These are phyloP conservation scores for Lepiota venenata DNA, from an alignment of 768 basidiomycete genomes.

Conservation along the genomic window DNA sequence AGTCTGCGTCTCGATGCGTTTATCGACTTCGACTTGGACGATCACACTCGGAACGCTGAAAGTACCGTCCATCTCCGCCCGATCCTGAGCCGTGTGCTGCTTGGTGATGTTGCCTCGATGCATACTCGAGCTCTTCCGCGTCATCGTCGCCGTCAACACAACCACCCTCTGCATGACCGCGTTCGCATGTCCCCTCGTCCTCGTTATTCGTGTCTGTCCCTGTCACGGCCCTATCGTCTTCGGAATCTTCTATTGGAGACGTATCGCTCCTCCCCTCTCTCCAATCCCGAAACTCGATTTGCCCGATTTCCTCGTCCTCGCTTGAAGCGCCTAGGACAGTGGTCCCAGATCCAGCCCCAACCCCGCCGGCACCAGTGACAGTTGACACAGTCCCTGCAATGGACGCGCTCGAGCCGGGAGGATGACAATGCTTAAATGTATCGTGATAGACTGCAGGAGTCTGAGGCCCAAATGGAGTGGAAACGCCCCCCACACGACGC, in stretches of 20 bases:
- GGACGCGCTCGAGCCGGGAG: too few relatives aligned
- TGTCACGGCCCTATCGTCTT: conserved; percentile 4
- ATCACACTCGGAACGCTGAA: not conserved
- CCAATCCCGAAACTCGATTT: too few relatives aligned
- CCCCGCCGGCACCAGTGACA: too few relatives aligned
- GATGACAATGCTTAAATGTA: conserved; percentile 1
- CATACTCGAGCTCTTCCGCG: conserved; percentile 1
- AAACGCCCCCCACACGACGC: too few relatives aligned
- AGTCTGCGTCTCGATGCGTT: conserved; percentile 2
- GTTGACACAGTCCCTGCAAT: too few relatives aligned
- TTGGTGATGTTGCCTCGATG: not conserved
- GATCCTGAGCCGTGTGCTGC: too few relatives aligned
- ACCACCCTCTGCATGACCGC: not conserved
- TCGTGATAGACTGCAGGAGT: not conserved
- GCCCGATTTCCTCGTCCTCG: too few relatives aligned
- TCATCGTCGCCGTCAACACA: not conserved
- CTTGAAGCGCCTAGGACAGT: too few relatives aligned
- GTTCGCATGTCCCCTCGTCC: not conserved
- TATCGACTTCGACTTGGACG: conserved; percentile 6
- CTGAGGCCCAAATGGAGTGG: too few relatives aligned
- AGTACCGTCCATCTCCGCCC: not conserved
- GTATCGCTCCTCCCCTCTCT: too few relatives aligned
- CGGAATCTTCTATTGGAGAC: too few relatives aligned
- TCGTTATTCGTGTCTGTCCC: not conserved
- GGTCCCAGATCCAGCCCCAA: too few relatives aligned